phyloP scores from a whole-genome alignment of 2,329 filamentous ascomycete species.

The Alternaria burnsii region DNA sequence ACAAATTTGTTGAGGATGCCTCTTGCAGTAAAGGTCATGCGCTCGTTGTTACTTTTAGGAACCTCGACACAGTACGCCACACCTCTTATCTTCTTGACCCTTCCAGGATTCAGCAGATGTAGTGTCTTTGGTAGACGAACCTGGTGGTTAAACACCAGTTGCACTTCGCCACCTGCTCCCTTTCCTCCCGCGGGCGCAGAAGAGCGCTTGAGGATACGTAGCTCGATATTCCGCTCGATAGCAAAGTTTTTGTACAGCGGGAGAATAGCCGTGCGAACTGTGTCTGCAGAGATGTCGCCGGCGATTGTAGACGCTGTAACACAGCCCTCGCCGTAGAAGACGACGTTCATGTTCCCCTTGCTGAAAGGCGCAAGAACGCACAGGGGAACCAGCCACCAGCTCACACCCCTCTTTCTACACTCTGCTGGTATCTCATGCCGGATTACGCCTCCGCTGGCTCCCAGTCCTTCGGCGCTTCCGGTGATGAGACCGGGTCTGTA shows the following conservation, averaged over 20 bases:
- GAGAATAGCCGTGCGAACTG: slow-evolving; percentile 89
- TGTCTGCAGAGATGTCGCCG: slow-evolving; percentile 91
- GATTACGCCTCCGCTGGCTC: slow-evolving; percentile 77
- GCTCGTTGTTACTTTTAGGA: slow-evolving; percentile 88
- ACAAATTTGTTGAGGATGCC: slow-evolving; percentile 84
- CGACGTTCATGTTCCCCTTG: slow-evolving; percentile 88
- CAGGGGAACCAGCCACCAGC: slow-evolving; percentile 90
- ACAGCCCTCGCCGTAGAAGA: slow-evolving; percentile 88
- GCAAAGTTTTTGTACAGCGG: slow-evolving; percentile 91
- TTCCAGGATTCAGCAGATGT: slow-evolving; percentile 83
- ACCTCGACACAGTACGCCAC: slow-evolving; percentile 95
- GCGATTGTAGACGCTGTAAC: slow-evolving; percentile 86
- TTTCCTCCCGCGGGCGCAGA: slow-evolving; percentile 73
- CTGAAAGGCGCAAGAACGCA: slow-evolving; percentile 93
- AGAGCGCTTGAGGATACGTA: slow-evolving; percentile 81
- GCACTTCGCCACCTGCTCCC: slow-evolving; percentile 90
- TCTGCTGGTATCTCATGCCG: slow-evolving; percentile 80
- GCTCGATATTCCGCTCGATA: slow-evolving; percentile 84
- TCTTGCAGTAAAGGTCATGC: slow-evolving; percentile 91
- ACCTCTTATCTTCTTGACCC: slow-evolving; percentile 87
- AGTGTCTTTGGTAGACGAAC: slow-evolving; percentile 92
- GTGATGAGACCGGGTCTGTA: slow-evolving; percentile 94
- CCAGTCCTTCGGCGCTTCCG: slow-evolving; percentile 78
- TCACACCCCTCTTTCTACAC: slow-evolving; percentile 80
- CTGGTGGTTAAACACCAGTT: slow-evolving; percentile 91